Evolutionary conservation across 129 eudicot species (phyloP), one percentile per base, ranked within the genome.

Genomic region (Centrapalus pauciflorus): DNA sequence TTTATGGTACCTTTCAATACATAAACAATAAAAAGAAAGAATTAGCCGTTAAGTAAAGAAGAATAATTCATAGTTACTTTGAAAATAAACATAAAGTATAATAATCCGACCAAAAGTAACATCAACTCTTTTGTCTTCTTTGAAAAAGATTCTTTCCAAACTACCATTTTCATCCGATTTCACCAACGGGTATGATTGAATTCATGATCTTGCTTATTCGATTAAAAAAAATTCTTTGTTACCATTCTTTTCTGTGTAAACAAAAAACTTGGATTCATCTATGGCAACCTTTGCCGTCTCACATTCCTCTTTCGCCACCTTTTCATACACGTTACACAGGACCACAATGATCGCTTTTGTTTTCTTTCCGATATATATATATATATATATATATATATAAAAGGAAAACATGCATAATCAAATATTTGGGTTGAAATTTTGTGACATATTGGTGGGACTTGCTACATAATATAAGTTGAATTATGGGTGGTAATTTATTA

Each of bases 361-460:
- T 55, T 25, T 11, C 2, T 52, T 73, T 27, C 34, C 37, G 3
- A 0, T 4, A 38, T 20, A 21, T 26, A 20, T 64, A 30, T 4
- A 0, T 4, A 38, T 20, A 21, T 26, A 20, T 64, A 30, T 4
- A 0, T 4, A 38, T 20, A 21, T 26, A 20, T 64, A 30, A 2
- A 38, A 38, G 50, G 64, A 41, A 45, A 54, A 35, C 68, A 33
- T 32, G 21, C 64, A 73, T 63, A 73, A 55, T 16, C 52, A 66
- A 43, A 46, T 26, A 45, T 56, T 55, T 55, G 55, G 37, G 24
- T 66, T 13, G 40, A 28, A 40, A 25, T 21, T 17, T 23, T 66
- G 79, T 74, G 67, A 74, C 68, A 66, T 46, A 33, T 62, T 57
- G 79, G 68, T 74, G 63, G 79, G 68, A 57, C 79, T 43, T 65